Evolutionary conservation across 2,329 filamentous ascomycete genomes (phyloP).

Genomic region (Polychaeton citri): DNA sequence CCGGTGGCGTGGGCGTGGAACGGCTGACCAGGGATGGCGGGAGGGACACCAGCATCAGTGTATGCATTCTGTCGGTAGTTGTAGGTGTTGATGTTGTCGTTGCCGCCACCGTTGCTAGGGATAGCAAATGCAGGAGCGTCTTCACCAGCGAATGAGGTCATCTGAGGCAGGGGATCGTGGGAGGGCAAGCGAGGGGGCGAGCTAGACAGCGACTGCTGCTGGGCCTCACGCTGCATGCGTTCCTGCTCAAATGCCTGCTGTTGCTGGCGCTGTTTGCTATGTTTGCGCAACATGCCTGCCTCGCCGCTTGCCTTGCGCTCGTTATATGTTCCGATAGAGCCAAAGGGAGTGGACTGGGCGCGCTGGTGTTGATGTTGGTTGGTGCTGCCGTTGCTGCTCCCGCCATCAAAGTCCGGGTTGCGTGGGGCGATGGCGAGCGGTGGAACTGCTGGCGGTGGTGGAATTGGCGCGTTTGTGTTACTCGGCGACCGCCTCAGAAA

Average conservation of each 20-base stretch:
- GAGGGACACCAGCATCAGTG: constrained; percentile 16
- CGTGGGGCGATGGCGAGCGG: neutral
- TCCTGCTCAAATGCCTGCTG: constrained; percentile 8
- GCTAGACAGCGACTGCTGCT: constrained; percentile 18
- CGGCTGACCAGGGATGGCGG: constrained; percentile 41
- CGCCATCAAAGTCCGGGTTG: neutral
- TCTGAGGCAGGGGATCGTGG: constrained; percentile 42
- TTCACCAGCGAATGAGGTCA: neutral
- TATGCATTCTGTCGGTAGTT: constrained; percentile 5
- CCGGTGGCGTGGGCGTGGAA: constrained; percentile 29
- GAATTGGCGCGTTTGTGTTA: neutral
- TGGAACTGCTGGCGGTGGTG: neutral
- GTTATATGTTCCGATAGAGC: neutral
- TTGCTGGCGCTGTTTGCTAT: constrained; percentile 8
- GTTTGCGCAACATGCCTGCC: constrained; percentile 18
- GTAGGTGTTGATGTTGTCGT: constrained; percentile 37
- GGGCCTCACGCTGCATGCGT: neutral
- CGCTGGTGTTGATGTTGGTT: neutral
- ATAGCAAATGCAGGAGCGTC: neutral
- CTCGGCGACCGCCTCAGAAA: neutral
- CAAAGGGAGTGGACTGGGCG: neutral
- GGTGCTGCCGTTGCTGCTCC: neutral
- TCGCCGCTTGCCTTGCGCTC: neutral
- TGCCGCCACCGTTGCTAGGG: neutral
- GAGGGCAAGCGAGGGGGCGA: constrained; percentile 40